phyloP scores from a whole-genome alignment of 371 early-diverging fungal species.

The Mucor indicus region DNA sequence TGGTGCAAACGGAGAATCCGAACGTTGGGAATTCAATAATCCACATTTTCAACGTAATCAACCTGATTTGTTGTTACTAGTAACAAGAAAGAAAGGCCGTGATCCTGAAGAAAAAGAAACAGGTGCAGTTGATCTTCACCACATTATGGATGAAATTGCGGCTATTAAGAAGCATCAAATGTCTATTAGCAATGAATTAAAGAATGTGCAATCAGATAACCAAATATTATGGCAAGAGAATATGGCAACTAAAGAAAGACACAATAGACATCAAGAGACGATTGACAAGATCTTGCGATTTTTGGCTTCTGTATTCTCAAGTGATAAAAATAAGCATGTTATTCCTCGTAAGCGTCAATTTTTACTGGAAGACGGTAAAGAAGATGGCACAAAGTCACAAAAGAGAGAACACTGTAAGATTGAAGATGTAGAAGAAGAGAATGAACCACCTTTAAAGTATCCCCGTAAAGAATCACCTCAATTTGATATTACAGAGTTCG shows the following conservation, averaged over 20 bases:
- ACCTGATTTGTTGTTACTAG: slow-evolving; percentile 54
- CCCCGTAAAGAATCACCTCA: slow-evolving; percentile 2
- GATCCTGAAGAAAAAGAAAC: slow-evolving; percentile 53
- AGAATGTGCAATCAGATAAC: slow-evolving; percentile 84
- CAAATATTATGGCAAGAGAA: slow-evolving; percentile 90
- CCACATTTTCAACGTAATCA: slow-evolving; percentile 55
- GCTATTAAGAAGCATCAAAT: slow-evolving; percentile 88
- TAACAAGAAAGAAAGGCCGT: slow-evolving; percentile 52
- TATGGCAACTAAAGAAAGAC: slow-evolving; percentile 66
- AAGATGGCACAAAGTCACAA: background rate
- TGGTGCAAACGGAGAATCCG: slow-evolving; percentile 58
- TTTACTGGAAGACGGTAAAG: slow-evolving; percentile 31
- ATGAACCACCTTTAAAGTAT: slow-evolving; percentile 16
- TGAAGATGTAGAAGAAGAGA: slow-evolving; percentile 28
- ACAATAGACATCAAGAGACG: slow-evolving; percentile 85
- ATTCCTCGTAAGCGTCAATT: slow-evolving; percentile 55
- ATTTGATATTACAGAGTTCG: slow-evolving; percentile 26
- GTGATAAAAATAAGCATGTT: slow-evolving; percentile 54
- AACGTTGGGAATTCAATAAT: slow-evolving; percentile 61
- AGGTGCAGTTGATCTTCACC: slow-evolving; percentile 54
- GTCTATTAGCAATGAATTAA: slow-evolving; percentile 83
- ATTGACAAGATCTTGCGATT: slow-evolving; percentile 88
- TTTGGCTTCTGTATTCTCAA: slow-evolving; percentile 74
- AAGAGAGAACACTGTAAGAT: slow-evolving; percentile 21
- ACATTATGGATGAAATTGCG: slow-evolving; percentile 78